Conservation (phyloP, 1,139 yeast genomes). For the Geotrichum macrosporum region DNA sequence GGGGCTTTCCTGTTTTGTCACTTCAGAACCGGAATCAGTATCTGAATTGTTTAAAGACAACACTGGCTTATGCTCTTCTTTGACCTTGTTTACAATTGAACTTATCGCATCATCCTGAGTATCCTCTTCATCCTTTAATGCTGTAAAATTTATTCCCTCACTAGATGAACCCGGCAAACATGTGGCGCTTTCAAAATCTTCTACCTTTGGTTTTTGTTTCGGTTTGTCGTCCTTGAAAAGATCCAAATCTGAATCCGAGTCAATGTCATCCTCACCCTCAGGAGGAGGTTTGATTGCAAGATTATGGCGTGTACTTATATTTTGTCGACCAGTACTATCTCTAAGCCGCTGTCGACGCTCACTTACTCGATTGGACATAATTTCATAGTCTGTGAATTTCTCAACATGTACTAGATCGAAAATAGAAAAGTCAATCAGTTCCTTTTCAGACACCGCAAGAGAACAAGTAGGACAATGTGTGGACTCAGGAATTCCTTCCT, state of each 20-base stretch:
- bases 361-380: conserved; percentile 14
- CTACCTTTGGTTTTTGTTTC: background rate
- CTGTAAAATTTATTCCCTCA: background rate
- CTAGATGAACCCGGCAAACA: too few species aligned
- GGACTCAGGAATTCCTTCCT: conserved; percentile 5
- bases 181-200: background rate
- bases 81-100: too few species aligned
- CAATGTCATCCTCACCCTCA: too few species aligned
- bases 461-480: conserved; percentile 30
- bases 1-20: too few species aligned
- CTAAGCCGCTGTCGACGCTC: background rate
- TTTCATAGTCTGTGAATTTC: conserved; percentile 26
- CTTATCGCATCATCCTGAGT: background rate
- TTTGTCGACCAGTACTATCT: background rate
- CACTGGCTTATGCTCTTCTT: too few species aligned
- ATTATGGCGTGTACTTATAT: background rate
- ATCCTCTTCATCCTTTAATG: background rate
- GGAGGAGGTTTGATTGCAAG: background rate
- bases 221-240: conserved; percentile 1
- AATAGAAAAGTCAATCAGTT: conserved; percentile 28
- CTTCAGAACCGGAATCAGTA: too few species aligned
- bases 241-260: conserved; percentile 3
- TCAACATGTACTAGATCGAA: conserved; percentile 30
- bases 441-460: conserved; percentile 23
- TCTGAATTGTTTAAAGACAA: too few species aligned